phyloP scores from a whole-genome alignment of 306 rosid species.

The Mimosa pudica region DNA sequence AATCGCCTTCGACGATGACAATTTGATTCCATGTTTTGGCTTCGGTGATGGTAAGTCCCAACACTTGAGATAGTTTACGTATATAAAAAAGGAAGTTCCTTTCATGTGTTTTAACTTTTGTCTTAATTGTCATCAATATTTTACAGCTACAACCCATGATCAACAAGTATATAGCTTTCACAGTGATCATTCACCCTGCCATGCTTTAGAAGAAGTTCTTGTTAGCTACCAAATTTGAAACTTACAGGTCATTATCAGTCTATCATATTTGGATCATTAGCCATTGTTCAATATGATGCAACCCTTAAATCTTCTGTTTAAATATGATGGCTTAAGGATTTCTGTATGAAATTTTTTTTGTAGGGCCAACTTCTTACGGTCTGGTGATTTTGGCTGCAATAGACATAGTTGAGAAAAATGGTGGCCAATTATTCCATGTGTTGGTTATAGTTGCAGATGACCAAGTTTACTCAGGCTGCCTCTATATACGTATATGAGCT shows the following conservation, averaged over 20 bases:
- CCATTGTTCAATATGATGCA: not conserved
- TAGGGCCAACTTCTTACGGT: constrained; percentile 92
- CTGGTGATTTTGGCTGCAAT: constrained; percentile 83
- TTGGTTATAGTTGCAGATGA: constrained; percentile 86
- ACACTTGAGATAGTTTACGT: constrained; percentile 19
- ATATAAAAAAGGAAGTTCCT: not conserved
- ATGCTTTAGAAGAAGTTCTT: constrained; percentile 87
- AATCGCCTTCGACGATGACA: constrained; percentile 78
- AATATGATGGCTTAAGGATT: constrained; percentile 24
- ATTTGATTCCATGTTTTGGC: constrained; percentile 93
- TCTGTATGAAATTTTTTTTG: constrained; percentile 39
- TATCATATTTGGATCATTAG: too few species aligned
- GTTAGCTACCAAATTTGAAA: constrained; percentile 69
- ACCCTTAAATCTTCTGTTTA: constrained; percentile 1
- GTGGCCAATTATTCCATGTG: constrained; percentile 86
- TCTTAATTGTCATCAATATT: constrained; percentile 25
- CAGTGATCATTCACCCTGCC: constrained; percentile 76
- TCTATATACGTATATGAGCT: constrained; percentile 21
- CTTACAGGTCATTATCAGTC: constrained; percentile 62
- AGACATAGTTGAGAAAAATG: constrained; percentile 81
- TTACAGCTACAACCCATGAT: constrained; percentile 79
- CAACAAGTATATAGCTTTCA: constrained; percentile 86
- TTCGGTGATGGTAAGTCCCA: constrained; percentile 79
- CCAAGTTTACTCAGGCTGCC: constrained; percentile 54
- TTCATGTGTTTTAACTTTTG: constrained; percentile 7